Conservation (phyloP, 2,329 filamentous ascomycete genomes). For the Macroventuria anomochaeta region DNA sequence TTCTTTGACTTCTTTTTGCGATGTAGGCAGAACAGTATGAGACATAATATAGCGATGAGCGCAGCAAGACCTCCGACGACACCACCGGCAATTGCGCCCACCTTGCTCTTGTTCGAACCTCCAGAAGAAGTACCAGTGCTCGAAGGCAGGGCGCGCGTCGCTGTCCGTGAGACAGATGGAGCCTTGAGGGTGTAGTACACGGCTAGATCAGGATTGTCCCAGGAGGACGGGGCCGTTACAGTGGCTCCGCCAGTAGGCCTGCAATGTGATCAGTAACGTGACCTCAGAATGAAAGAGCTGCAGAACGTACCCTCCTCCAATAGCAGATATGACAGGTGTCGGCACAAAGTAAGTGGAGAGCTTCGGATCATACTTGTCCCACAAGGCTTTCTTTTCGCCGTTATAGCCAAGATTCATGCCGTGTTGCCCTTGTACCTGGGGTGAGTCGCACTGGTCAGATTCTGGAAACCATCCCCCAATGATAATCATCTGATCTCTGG, state of each 20-base stretch:
- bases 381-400: conserved; percentile 55
- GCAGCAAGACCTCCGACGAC: conserved; percentile 48
- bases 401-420: conserved; percentile 62
- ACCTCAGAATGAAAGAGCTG: conserved; percentile 16
- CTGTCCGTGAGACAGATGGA: conserved; percentile 54
- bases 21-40: conserved; percentile 47
- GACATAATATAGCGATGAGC: conserved; percentile 40
- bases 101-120: conserved; percentile 33
- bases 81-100: conserved; percentile 51
- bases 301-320: conserved; percentile 51
- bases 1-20: conserved; percentile 45
- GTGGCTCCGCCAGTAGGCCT: conserved; percentile 62
- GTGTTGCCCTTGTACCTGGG: conserved; percentile 62
- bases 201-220: conserved; percentile 58
- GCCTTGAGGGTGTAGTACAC: conserved; percentile 62
- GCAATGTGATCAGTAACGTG: conserved; percentile 18
- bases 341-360: conserved; percentile 64
- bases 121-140: conserved; percentile 26
- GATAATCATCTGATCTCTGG: conserved; percentile 66
- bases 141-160: conserved; percentile 56
- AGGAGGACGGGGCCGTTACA: conserved; percentile 58
- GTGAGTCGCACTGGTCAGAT: conserved; percentile 59
- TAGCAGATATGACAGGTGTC: conserved; percentile 55
- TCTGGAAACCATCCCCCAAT: conserved; percentile 64
- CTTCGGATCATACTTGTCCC: conserved; percentile 60